Conservation (phyloP, 805 yeast genomes). For the Candida oleophila region DNA sequence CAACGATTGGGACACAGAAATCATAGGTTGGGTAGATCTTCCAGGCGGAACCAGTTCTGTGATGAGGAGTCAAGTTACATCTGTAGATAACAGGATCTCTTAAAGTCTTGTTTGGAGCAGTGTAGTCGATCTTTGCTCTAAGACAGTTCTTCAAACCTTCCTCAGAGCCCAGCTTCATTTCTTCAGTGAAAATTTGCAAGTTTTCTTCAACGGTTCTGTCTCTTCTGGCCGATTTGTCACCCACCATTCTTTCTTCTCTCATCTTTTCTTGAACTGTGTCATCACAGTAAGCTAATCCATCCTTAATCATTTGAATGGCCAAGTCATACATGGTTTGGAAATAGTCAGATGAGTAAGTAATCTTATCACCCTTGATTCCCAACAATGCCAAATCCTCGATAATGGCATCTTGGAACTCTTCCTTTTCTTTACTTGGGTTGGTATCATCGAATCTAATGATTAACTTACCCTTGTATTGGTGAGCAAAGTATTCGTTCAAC, state of each 20-base stretch:
- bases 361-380: slow-evolving; percentile 88
- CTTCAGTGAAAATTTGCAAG: slow-evolving; percentile 78
- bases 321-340: slow-evolving; percentile 87
- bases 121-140: slow-evolving; percentile 94
- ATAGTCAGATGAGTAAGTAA: slow-evolving; percentile 92
- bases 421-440: slow-evolving; percentile 94
- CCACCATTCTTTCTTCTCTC: slow-evolving; percentile 99
- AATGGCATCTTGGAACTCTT: slow-evolving; percentile 91
- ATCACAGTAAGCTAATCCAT: slow-evolving; percentile 96
- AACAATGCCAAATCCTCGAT: slow-evolving; percentile 86
- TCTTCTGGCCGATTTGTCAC: slow-evolving; percentile 89
- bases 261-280: slow-evolving; percentile 91
- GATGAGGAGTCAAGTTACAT: slow-evolving; percentile 96
- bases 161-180: slow-evolving; percentile 93
- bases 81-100: slow-evolving; percentile 99
- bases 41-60: slow-evolving; percentile 91
- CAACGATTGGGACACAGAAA: slow-evolving; percentile 97
- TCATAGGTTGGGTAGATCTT: slow-evolving; percentile 98
- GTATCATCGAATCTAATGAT: slow-evolving; percentile 98
- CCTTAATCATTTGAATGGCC: slow-evolving; percentile 85
- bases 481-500: slow-evolving; percentile 94
- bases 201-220: slow-evolving; percentile 92
- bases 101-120: slow-evolving; percentile 87
- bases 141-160: slow-evolving; percentile 89
- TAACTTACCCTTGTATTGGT: slow-evolving; percentile 92